Conservation (phyloP, 2,329 filamentous ascomycete species). For the Botrytis byssoidea region DNA sequence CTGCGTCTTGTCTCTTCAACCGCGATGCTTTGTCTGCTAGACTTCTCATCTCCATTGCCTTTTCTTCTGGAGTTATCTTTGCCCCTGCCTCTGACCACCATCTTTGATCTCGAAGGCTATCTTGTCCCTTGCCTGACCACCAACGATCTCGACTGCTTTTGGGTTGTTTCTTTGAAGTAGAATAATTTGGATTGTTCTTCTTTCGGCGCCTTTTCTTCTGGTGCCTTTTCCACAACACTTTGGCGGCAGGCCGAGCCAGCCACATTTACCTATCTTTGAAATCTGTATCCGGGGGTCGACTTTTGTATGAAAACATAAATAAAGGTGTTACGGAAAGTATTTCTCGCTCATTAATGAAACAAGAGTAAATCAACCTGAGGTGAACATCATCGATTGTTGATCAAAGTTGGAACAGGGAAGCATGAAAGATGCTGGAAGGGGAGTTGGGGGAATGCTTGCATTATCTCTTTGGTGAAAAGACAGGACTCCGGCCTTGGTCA, state of each 20-base stretch:
- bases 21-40: neutral
- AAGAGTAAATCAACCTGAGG: neutral
- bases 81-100: neutral
- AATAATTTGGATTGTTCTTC: neutral
- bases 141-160: neutral
- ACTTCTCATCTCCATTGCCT: neutral
- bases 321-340: neutral
- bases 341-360: neutral
- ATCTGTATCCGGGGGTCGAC: neutral
- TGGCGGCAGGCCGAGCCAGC: slow-evolving; percentile 4
- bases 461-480: slow-evolving; percentile 9
- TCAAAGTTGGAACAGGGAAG: neutral
- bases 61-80: neutral
- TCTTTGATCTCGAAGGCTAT: neutral
- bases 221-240: neutral
- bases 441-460: slow-evolving; percentile 3
- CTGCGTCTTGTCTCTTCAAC: neutral
- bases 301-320: slow-evolving; percentile 4
- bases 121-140: neutral
- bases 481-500: neutral
- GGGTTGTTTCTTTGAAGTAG: neutral
- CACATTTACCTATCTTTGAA: slow-evolving; percentile 1
- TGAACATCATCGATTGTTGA: neutral
- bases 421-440: neutral
- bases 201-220: neutral